These are phyloP conservation scores for Begonia fuchsioides DNA, from an alignment of 306 rosid species.

Conservation along the genomic window DNA sequence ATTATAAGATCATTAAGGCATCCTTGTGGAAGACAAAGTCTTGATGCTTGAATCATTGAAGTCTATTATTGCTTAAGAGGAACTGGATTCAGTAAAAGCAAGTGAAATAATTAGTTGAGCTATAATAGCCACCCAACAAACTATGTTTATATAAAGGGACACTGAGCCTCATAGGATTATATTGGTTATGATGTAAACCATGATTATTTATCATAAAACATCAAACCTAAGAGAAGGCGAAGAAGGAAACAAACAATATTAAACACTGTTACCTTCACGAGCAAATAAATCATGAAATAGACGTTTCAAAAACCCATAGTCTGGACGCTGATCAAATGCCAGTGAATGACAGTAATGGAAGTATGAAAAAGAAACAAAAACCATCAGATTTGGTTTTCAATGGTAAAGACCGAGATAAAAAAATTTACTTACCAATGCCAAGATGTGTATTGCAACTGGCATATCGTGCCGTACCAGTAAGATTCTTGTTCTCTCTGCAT, in stretches of 20 bases:
- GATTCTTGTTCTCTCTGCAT: constrained; percentile 74
- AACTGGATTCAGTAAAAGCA: too few species aligned
- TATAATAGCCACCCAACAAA: too few species aligned
- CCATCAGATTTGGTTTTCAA: constrained; percentile 1
- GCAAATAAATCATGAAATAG: constrained; percentile 74
- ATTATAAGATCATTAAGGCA: not conserved
- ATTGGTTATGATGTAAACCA: too few species aligned
- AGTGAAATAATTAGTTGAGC: too few species aligned
- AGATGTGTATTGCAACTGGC: constrained; percentile 99
- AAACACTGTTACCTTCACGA: constrained; percentile 53
- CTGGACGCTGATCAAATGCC: constrained; percentile 94
- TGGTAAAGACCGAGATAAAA: constrained; percentile 5
- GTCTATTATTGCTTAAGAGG: too few species aligned
- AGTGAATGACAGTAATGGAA: constrained; percentile 87
- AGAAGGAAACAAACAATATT: constrained; percentile 1
- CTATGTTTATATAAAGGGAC: too few species aligned
- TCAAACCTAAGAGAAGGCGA: not conserved
- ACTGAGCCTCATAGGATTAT: too few species aligned
- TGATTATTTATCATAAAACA: too few species aligned
- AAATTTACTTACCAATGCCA: constrained; percentile 69
- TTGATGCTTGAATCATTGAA: too few species aligned
- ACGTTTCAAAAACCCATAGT: constrained; percentile 93
- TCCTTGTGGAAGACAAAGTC: too few species aligned
- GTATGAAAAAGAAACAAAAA: constrained; percentile 27
- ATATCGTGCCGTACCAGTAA: constrained; percentile 93